These are phyloP conservation scores for Allomyces macrogynus DNA, from an alignment of 192 early-diverging fungal genomes.

Conservation along the genomic window DNA sequence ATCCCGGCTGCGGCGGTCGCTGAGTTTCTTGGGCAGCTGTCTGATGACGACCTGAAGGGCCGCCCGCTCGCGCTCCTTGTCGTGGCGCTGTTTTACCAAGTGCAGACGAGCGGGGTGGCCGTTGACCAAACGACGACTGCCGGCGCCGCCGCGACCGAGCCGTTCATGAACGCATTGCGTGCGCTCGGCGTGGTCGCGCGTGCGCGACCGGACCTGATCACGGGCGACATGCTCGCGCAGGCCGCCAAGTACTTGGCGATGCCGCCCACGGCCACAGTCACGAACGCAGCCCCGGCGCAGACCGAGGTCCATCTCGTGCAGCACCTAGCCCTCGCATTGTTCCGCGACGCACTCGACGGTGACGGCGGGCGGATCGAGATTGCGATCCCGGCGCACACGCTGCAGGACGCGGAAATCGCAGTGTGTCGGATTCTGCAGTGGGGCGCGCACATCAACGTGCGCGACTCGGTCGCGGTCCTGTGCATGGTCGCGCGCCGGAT, in stretches of 20 bases:
- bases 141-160: no score
- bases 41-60: not conserved
- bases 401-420: no score
- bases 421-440: no score
- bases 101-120: not conserved
- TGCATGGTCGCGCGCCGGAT: no score
- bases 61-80: not conserved
- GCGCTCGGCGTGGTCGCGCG: not conserved
- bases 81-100: not conserved
- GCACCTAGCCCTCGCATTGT: no score
- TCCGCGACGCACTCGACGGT: no score
- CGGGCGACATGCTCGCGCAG: not conserved
- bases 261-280: not conserved
- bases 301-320: no score
- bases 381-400: no score
- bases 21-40: not conserved
- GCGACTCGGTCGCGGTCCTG: no score
- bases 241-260: not conserved
- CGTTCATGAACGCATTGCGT: not conserved
- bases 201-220: not conserved
- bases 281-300: no score
- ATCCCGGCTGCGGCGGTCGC: not conserved
- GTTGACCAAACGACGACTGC: not conserved
- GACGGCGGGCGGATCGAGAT: no score
- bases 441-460: no score